A percentile compares a stretch with the other conserved stretches of the same genome.
phyloP scores from a whole-genome alignment of 148 eudicot species.

The Rhododendron henanense region DNA sequence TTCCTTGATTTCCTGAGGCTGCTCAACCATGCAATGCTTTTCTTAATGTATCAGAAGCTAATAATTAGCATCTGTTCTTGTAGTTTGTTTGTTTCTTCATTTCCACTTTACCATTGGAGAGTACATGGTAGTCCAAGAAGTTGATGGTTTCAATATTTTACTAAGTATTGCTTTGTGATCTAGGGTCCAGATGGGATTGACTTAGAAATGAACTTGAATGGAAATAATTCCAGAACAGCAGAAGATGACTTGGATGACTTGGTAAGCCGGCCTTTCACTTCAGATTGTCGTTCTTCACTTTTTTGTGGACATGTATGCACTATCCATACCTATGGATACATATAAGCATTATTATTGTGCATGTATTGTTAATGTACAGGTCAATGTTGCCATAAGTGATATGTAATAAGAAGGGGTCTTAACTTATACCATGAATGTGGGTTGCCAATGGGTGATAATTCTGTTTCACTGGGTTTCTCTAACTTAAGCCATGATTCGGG shows the following conservation, averaged over 20 bases:
- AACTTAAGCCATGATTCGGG: neutral
- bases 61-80: neutral
- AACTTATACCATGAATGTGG: neutral
- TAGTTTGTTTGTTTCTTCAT: neutral
- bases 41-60: neutral
- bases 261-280: constrained; percentile 38
- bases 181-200: constrained; percentile 89
- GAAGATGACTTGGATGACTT: constrained; percentile 68
- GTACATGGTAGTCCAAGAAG: neutral
- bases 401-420: neutral
- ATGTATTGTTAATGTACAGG: neutral
- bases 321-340: neutral
- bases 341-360: neutral
- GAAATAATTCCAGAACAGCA: constrained; percentile 42
- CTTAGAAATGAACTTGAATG: constrained; percentile 79
- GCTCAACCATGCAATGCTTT: neutral
- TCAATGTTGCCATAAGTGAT: neutral
- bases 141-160: neutral
- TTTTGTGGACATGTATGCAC: neutral
- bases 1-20: neutral
- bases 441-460: neutral
- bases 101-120: neutral
- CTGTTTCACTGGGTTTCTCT: neutral
- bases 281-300: neutral
- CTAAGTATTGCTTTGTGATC: constrained; percentile 18